phyloP scores from a whole-genome alignment of 345 rosid species.

The Punica granatum region DNA sequence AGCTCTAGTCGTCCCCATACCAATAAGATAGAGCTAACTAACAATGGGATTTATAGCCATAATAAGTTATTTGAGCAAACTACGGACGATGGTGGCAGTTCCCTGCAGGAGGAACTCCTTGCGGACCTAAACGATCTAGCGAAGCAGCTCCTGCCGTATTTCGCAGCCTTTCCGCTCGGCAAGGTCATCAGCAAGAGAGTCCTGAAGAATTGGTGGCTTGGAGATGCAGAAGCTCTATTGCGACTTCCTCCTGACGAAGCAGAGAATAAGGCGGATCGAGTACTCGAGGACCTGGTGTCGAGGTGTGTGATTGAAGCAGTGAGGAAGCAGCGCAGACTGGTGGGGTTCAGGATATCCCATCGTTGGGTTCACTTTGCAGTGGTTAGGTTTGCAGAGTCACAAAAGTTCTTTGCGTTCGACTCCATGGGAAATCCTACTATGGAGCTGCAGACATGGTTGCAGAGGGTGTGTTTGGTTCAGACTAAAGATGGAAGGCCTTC shows the following conservation, averaged over 20 bases:
- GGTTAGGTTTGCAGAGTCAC: background rate
- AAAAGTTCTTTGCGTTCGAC: constrained; percentile 7
- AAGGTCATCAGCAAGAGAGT: constrained; percentile 6
- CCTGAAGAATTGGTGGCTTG: constrained; percentile 17
- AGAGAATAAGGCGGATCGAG: constrained; percentile 9
- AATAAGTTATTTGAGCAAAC: background rate
- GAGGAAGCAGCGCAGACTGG: background rate
- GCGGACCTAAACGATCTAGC: background rate
- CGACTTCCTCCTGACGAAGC: background rate
- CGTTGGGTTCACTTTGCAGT: constrained; percentile 11
- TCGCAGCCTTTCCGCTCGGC: background rate
- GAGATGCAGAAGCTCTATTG: constrained; percentile 6
- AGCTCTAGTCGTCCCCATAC: background rate
- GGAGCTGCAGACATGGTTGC: background rate
- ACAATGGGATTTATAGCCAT: background rate
- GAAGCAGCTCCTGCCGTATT: background rate
- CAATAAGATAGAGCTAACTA: background rate
- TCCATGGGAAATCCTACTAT: background rate
- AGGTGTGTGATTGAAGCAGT: constrained; percentile 1
- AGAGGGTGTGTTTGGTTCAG: background rate
- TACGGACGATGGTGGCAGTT: background rate
- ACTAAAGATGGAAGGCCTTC: background rate
- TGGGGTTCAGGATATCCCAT: constrained; percentile 4
- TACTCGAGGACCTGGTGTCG: constrained; percentile 7
- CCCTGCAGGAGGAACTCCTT: background rate